Percentiles rank a stretch among this genome's conserved stretches.
Conservation (phyloP, 1,284 basidiomycete species). For the Fistulina hepatica region DNA sequence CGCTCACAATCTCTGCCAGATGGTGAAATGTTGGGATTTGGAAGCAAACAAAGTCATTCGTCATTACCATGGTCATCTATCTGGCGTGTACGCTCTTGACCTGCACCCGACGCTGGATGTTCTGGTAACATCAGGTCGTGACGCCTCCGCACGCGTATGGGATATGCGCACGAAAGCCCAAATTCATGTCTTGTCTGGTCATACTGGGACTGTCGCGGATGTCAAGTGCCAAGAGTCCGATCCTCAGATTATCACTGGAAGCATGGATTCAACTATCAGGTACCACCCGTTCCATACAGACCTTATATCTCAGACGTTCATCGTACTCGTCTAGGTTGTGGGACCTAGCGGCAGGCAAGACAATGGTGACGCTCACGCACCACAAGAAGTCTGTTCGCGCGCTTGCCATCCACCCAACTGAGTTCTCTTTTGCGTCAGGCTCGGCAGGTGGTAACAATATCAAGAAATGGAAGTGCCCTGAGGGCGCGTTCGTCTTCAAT, state of each 20-base stretch:
- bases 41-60: conserved; percentile 98
- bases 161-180: conserved; percentile 98
- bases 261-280: conserved; percentile 96
- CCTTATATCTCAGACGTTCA: conserved; percentile 1
- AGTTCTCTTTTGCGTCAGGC: conserved; percentile 92
- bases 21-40: conserved; percentile 99
- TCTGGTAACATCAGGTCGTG: conserved; percentile 89
- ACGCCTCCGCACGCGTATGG: conserved; percentile 95
- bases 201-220: conserved; percentile 89
- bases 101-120: conserved; percentile 95
- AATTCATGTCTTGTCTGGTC: conserved; percentile 87
- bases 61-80: conserved; percentile 96
- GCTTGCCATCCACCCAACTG: conserved; percentile 88
- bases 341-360: conserved; percentile 98
- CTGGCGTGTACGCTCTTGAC: conserved; percentile 85
- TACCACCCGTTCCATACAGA: conserved; percentile 20
- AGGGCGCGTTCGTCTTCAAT: conserved; percentile 91
- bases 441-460: conserved; percentile 97
- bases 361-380: conserved; percentile 91
- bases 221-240: conserved; percentile 95
- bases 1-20: conserved; percentile 35
- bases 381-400: conserved; percentile 98
- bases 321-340: conserved; percentile 52
- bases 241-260: conserved; percentile 95
- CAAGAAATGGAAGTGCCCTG: conserved; percentile 99